Evolutionary conservation across 345 rosid species (phyloP).

Genomic region (Psidium guajava): DNA sequence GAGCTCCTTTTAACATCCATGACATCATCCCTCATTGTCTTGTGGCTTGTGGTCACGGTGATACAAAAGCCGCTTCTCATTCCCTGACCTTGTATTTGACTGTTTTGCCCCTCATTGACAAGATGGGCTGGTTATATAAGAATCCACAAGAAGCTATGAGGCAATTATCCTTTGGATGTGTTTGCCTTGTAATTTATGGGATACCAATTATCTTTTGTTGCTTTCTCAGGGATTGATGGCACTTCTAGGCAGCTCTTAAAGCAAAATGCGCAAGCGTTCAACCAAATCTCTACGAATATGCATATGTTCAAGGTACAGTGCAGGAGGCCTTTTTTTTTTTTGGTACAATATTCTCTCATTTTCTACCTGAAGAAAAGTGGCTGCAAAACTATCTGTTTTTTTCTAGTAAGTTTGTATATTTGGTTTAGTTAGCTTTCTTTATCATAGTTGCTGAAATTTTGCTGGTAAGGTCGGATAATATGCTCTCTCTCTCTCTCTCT

Average conservation of each 20-base stretch:
- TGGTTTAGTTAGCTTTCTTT: not conserved
- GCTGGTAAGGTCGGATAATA: not conserved
- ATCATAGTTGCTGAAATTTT: not conserved
- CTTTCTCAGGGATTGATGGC: conserved; percentile 50
- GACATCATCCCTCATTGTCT: not conserved
- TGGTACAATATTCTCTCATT: not conserved
- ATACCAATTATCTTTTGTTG: not conserved
- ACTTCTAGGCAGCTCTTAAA: conserved; percentile 52
- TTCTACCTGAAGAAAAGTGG: not conserved
- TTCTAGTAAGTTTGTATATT: not conserved
- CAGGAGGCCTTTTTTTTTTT: not conserved
- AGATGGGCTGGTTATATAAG: not conserved
- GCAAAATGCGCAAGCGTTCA: conserved; percentile 60
- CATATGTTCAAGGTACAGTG: conserved; percentile 41
- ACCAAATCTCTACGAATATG: conserved; percentile 65
- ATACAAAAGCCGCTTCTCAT: not conserved
- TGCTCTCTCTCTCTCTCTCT: not conserved
- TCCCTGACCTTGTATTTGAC: not conserved
- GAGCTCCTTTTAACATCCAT: not conserved
- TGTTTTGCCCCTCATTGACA: not conserved
- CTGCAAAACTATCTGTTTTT: not conserved
- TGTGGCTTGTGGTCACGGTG: not conserved
- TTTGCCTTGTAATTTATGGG: not conserved
- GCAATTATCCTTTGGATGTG: not conserved
- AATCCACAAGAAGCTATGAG: not conserved